Evolutionary conservation across 352 stramenopile genomes (phyloP).

Genomic region (Aphanomyces invadans): DNA sequence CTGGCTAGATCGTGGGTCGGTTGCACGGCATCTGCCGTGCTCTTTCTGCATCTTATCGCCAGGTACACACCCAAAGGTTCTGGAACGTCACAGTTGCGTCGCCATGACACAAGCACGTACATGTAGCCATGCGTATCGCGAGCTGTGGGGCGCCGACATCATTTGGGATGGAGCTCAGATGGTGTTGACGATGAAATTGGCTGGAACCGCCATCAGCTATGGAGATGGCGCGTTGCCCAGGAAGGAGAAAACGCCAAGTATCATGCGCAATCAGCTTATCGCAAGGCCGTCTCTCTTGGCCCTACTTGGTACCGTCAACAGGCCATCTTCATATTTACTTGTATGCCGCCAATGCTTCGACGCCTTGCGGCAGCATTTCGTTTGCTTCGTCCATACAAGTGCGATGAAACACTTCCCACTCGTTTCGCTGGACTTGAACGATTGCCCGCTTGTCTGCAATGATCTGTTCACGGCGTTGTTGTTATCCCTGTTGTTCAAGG

Average conservation of each 20-base stretch:
- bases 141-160: conserved; percentile 70
- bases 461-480: no score
- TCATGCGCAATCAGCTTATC: conserved; percentile 65
- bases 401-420: no score
- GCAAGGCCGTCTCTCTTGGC: conserved; percentile 53
- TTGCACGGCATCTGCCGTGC: neutral
- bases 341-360: neutral
- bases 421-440: no score
- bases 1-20: conserved; percentile 16
- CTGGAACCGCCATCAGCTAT: conserved; percentile 74
- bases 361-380: no score
- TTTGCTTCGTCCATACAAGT: no score
- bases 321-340: neutral
- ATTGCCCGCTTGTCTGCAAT: no score
- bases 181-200: conserved; percentile 80
- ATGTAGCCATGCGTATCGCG: conserved; percentile 75
- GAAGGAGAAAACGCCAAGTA: conserved; percentile 65
- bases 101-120: neutral
- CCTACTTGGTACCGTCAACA: conserved; percentile 70
- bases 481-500: no score
- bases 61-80: no score
- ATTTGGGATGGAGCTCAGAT: conserved; percentile 83
- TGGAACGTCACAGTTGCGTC: neutral
- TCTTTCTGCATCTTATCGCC: conserved; percentile 54
- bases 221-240: conserved; percentile 57